Percentiles rank a stretch among this genome's conserved stretches.
phyloP scores from a whole-genome alignment of 441 rosid species.

The Jatropha multifida region DNA sequence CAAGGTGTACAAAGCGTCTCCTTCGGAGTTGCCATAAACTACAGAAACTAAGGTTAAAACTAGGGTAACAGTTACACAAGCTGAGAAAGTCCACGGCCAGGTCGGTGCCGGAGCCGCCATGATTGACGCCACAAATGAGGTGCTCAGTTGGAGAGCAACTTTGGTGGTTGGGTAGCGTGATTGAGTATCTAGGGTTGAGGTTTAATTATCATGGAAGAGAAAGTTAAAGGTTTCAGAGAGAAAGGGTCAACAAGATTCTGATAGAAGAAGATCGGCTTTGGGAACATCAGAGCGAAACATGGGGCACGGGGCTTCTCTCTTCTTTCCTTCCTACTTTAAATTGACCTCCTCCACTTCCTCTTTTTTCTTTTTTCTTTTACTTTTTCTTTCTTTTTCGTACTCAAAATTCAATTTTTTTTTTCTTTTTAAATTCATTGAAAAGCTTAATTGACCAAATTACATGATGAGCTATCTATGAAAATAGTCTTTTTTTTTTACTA shows the following conservation, averaged over 20 bases:
- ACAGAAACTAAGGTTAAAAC: conserved; percentile 28
- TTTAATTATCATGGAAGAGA: neutral
- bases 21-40: conserved; percentile 68
- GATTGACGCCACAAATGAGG: conserved; percentile 10
- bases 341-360: neutral
- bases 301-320: neutral
- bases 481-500: no score
- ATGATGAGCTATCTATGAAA: no score
- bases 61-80: conserved; percentile 26
- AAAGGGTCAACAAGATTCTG: conserved; percentile 14
- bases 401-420: no score
- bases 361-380: neutral
- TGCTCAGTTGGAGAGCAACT: neutral
- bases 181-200: conserved; percentile 8
- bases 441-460: no score
- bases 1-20: conserved; percentile 77
- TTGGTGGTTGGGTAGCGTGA: no score
- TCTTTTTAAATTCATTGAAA: no score
- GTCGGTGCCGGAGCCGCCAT: conserved; percentile 48
- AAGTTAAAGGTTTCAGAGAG: neutral
- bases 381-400: no score
- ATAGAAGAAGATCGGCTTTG: conserved; percentile 38
- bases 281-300: conserved; percentile 39
- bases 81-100: conserved; percentile 29
- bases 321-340: neutral